Conservation (phyloP, 1,139 yeast species). For the Spencermartinsiella ligniputridi region DNA sequence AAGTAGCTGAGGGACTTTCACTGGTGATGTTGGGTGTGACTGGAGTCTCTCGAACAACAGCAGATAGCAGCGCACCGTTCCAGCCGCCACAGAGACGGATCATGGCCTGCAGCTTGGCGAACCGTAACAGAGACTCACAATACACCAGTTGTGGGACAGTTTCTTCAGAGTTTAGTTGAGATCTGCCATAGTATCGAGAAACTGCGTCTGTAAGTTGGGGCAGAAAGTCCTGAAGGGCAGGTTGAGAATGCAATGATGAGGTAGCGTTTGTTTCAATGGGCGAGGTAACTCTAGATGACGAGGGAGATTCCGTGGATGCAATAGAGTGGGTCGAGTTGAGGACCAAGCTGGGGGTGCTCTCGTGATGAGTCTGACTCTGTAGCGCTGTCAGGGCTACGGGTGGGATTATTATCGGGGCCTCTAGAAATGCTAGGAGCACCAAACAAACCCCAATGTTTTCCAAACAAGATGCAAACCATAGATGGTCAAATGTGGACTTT, state of each 20-base stretch:
- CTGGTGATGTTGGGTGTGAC: conserved; percentile 23
- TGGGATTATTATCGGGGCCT: conserved; percentile 60
- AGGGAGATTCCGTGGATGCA: conserved; percentile 2
- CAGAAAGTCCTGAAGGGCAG: conserved; percentile 45
- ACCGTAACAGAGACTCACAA: conserved; percentile 66
- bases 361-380: conserved; percentile 4
- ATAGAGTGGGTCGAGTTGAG: conserved; percentile 11
- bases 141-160: conserved; percentile 79
- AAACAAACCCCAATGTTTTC: conserved; percentile 74
- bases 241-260: conserved; percentile 18
- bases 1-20: conserved; percentile 24
- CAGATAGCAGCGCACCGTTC: conserved; percentile 40
- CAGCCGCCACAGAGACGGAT: conserved; percentile 51
- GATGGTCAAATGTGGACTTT: conserved; percentile 61
- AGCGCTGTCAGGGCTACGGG: conserved; percentile 37
- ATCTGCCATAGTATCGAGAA: conserved; percentile 53
- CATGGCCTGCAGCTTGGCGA: conserved; percentile 55
- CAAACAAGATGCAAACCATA: conserved; percentile 85
- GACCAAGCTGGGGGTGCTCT: background rate
- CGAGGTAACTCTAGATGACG: conserved; percentile 2
- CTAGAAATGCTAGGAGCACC: conserved; percentile 55
- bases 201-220: conserved; percentile 48
- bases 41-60: conserved; percentile 36
- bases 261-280: conserved; percentile 16
- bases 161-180: conserved; percentile 62